phyloP scores from a whole-genome alignment of 192 early-diverging fungal genomes.

The Umbelopsis sp. region DNA sequence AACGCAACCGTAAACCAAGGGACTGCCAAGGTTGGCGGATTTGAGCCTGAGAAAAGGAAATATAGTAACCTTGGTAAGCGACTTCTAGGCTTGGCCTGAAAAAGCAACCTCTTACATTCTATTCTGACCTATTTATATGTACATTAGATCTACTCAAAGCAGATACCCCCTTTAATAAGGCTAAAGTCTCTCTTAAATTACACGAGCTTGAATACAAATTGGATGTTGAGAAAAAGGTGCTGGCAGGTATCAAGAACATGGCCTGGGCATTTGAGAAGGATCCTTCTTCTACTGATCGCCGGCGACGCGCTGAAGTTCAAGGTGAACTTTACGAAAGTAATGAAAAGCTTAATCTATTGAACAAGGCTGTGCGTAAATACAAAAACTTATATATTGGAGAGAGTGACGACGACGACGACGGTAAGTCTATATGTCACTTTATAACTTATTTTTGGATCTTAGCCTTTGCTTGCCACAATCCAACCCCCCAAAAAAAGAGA shows the following conservation, averaged over 20 bases:
- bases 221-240: slow-evolving; percentile 93
- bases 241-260: slow-evolving; percentile 79
- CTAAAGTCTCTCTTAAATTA: slow-evolving; percentile 80
- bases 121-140: slow-evolving; percentile 24
- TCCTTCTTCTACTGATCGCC: slow-evolving; percentile 49
- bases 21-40: not conserved
- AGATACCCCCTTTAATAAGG: slow-evolving; percentile 64
- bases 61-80: slow-evolving; percentile 29
- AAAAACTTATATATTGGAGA: slow-evolving; percentile 82
- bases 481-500: not conserved
- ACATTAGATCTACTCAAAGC: slow-evolving; percentile 69
- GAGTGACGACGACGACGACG: slow-evolving; percentile 73
- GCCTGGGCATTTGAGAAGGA: slow-evolving; percentile 51
- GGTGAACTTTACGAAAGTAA: slow-evolving; percentile 65
- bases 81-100: not conserved
- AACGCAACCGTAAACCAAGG: not conserved
- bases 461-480: not conserved
- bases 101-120: slow-evolving; percentile 26
- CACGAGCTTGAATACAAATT: slow-evolving; percentile 89
- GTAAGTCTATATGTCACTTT: slow-evolving; percentile 36
- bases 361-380: slow-evolving; percentile 81
- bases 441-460: not conserved
- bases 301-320: slow-evolving; percentile 57
- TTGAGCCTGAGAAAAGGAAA: slow-evolving; percentile 26
- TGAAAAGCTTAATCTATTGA: slow-evolving; percentile 75